Base-by-base conservation (phyloP, 83 land plant species). In the Picea mariana region DNA sequence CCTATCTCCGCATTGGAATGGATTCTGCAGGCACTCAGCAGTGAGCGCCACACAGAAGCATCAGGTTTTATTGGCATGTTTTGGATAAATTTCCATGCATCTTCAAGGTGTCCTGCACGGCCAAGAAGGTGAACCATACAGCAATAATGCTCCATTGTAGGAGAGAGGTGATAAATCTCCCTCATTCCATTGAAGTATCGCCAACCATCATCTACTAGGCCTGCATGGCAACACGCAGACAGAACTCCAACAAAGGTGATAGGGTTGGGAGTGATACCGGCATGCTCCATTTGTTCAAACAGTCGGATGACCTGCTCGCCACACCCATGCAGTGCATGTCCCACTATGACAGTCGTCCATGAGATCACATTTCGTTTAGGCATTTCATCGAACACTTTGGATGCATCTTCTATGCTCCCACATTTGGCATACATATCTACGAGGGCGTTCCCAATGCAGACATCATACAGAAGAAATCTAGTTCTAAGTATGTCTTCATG, bases 191-290 rank as follows among this genome's bases (percentile, higher is more conserved):
- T 66, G 72, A 89, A 89, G 47, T 77, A 69, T 1, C 6, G 42
- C 52, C 87, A 69, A 8, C 85, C 92, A 23, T 87, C 84, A 55
- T 66, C 82, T 16, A 87, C 82, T 23, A 85, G 38, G 66, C 92
- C 92, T 31, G 82, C 87, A 85, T 90, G 85, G 67, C 90, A 81
- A 71, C 92, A 90, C 21, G 91, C 88, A 80, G 88, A 79, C n/a
- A n/a, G n/a, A n/a, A n/a, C n/a, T n/a, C n/a, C n/a, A n/a, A n/a
- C n/a, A n/a, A n/a, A n/a, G n/a, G 89, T 90, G 26, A 87, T 76
- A 60, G 85, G 84, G 80, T 87, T 87, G 24, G 89, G 87, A 61
- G 83, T 76, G 13, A 79, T 62, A 2, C 90, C 90, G 12, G 52
- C 73, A 26, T 76, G 62, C 62, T 69, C 17, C 92, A 87, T 90